These are phyloP conservation scores for Pythium oligandrum DNA, from an alignment of 352 stramenopile species.

Conservation along the genomic window DNA sequence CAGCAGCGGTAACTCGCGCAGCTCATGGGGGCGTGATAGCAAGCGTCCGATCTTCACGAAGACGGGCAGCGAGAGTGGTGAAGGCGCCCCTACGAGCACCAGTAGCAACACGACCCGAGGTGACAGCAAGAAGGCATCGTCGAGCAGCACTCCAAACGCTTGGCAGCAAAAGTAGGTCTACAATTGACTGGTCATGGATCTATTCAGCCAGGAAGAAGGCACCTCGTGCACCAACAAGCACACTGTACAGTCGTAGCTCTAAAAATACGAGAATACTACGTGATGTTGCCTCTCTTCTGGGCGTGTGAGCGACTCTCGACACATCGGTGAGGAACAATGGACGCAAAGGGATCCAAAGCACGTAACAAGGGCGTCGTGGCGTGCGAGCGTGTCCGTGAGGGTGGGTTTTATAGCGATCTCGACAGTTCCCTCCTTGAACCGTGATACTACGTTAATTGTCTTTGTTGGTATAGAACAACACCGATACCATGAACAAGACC, in stretches of 20 bases:
- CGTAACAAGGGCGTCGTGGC: slow-evolving; percentile 54
- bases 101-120: slow-evolving; percentile 30
- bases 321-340: slow-evolving; percentile 16
- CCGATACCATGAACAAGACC: slow-evolving; percentile 48
- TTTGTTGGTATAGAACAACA: slow-evolving; percentile 40
- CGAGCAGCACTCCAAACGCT: slow-evolving; percentile 20
- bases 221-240: not conserved
- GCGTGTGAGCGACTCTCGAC: no score
- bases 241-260: not conserved
- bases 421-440: not conserved
- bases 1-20: slow-evolving; percentile 27
- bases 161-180: slow-evolving; percentile 27
- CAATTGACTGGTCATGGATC: slow-evolving; percentile 9
- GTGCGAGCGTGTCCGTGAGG: slow-evolving; percentile 43
- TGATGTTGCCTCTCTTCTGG: not conserved
- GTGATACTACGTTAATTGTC: not conserved
- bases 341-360: slow-evolving; percentile 27
- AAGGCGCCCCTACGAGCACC: slow-evolving; percentile 23
- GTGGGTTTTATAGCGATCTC: slow-evolving; percentile 12
- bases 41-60: slow-evolving; percentile 50
- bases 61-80: slow-evolving; percentile 15
- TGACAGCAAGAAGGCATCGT: slow-evolving; percentile 23
- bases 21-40: slow-evolving; percentile 51
- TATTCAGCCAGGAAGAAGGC: slow-evolving; percentile 1
- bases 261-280: slow-evolving; percentile 29